These are phyloP conservation scores for Epichloe glyceriae DNA, from an alignment of 2,329 filamentous ascomycete genomes.

Conservation along the genomic window DNA sequence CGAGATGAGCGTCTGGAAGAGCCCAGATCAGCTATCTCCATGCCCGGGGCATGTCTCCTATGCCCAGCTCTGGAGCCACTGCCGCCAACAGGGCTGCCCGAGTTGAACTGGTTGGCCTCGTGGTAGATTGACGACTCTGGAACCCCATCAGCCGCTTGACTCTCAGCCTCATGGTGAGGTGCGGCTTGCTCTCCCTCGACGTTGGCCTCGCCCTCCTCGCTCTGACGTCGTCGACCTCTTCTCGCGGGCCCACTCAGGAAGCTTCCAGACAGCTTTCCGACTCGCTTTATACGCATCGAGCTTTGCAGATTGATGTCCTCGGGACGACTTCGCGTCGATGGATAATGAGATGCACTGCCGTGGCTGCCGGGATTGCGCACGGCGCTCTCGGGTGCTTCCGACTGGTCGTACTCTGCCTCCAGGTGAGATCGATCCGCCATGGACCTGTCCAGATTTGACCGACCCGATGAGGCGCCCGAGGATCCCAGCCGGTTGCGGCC, in stretches of 20 bases:
- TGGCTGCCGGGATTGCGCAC: constrained; percentile 34
- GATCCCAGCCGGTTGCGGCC: constrained; percentile 25
- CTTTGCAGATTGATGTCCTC: constrained; percentile 58
- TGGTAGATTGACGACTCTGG: constrained; percentile 32
- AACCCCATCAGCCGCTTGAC: constrained; percentile 25
- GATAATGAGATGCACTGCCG: constrained; percentile 40
- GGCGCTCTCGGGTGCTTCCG: constrained; percentile 37
- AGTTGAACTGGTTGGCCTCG: constrained; percentile 33
- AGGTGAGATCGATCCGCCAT: constrained; percentile 19
- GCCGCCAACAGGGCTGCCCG: constrained; percentile 45
- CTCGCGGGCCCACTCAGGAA: constrained; percentile 72
- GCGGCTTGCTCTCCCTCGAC: constrained; percentile 27
- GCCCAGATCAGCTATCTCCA: constrained; percentile 20
- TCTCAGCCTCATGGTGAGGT: constrained; percentile 29
- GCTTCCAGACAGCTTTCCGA: constrained; percentile 61
- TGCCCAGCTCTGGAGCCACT: constrained; percentile 30
- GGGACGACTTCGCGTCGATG: constrained; percentile 36
- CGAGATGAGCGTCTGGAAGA: constrained; percentile 20
- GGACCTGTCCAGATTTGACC: constrained; percentile 21
- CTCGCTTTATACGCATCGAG: constrained; percentile 65
- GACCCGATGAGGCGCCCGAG: constrained; percentile 23
- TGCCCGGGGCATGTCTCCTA: constrained; percentile 25
- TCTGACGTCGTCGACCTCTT: constrained; percentile 54
- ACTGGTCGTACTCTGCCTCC: constrained; percentile 33
- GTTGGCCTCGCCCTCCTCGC: constrained; percentile 45